phyloP scores from a whole-genome alignment of 176 grass and related monocot genomes.

The Oryza meridionalis region DNA sequence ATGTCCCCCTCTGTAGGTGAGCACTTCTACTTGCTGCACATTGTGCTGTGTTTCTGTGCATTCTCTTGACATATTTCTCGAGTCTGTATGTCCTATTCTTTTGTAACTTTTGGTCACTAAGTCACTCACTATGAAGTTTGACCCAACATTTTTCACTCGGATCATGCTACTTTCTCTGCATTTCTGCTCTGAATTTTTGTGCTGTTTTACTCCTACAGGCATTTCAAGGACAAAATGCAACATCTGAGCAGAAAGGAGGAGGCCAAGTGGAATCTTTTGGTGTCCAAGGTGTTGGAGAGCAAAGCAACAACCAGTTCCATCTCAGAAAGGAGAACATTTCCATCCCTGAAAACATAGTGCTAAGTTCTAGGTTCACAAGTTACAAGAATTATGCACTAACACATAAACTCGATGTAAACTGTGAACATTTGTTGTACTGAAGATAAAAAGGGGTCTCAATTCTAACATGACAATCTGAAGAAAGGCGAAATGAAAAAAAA shows the following conservation, averaged over 20 bases:
- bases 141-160: neutral
- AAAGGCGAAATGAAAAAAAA: too few relatives aligned
- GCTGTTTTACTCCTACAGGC: slow-evolving; percentile 39
- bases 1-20: slow-evolving; percentile 89
- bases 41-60: neutral
- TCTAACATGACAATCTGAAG: neutral
- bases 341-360: neutral
- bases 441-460: too few relatives aligned
- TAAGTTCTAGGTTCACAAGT: neutral
- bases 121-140: too few relatives aligned
- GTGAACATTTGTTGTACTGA: neutral
- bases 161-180: neutral
- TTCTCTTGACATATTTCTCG: neutral
- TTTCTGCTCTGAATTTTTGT: neutral
- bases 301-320: slow-evolving; percentile 52
- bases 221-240: slow-evolving; percentile 79
- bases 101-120: neutral
- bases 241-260: slow-evolving; percentile 65
- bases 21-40: neutral
- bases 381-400: too few relatives aligned
- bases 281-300: slow-evolving; percentile 56
- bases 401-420: too few relatives aligned
- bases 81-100: neutral
- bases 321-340: slow-evolving; percentile 28
- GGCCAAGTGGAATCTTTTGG: slow-evolving; percentile 70